phyloP scores from a whole-genome alignment of 768 basidiomycete genomes.

The Lactifluus pinguis region DNA sequence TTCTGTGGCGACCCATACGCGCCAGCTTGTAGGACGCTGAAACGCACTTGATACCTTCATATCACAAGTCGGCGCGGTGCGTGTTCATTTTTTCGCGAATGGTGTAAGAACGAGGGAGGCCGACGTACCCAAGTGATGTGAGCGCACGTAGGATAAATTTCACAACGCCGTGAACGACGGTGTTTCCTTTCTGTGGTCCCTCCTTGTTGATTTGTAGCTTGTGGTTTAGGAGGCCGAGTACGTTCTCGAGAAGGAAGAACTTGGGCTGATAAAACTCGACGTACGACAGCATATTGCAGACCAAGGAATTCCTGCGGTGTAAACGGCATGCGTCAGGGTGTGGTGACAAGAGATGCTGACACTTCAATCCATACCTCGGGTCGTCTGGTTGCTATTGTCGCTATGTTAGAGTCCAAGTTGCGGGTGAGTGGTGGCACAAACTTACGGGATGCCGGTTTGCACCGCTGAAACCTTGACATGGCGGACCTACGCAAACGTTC shows the following conservation, averaged over 20 bases:
- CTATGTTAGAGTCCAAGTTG: neutral
- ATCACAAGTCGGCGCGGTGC: neutral
- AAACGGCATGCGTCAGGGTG: neutral
- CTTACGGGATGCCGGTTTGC: conserved; percentile 55
- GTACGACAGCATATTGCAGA: conserved; percentile 62
- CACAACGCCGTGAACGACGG: conserved; percentile 46
- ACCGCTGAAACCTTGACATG: conserved; percentile 63
- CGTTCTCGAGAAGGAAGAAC: conserved; percentile 69
- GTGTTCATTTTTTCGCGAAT: no score
- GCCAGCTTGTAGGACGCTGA: conserved; percentile 57
- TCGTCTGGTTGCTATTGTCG: conserved; percentile 45
- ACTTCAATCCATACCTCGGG: conserved; percentile 35
- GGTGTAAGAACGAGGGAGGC: neutral
- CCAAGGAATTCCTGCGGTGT: conserved; percentile 43
- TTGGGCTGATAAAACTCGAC: conserved; percentile 55
- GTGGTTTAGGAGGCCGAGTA: conserved; percentile 48
- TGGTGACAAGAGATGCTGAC: neutral
- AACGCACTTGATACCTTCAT: conserved; percentile 55
- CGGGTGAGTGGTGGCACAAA: neutral
- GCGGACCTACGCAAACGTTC: conserved; percentile 42
- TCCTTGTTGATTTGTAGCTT: conserved; percentile 34
- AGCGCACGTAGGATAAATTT: conserved; percentile 58
- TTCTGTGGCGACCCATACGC: conserved; percentile 68
- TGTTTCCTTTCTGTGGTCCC: conserved; percentile 27
- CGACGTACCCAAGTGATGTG: conserved; percentile 51